These are phyloP conservation scores for Salvia sclarea DNA, from an alignment of 305 asterid genomes.

Conservation along the genomic window DNA sequence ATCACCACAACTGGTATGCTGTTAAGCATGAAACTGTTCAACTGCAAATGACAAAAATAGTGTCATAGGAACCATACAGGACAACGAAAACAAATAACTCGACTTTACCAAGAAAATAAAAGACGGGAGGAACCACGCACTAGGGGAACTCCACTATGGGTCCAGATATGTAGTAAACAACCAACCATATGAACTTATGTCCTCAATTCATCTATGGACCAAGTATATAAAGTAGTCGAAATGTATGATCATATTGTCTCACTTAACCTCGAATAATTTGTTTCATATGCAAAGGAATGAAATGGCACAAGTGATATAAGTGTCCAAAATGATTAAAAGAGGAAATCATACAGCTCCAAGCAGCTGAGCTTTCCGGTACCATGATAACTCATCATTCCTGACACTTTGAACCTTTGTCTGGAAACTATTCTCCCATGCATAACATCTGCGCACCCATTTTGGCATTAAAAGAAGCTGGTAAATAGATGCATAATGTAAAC, in stretches of 20 bases:
- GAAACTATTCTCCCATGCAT: slow-evolving; percentile 95
- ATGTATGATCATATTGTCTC: slow-evolving; percentile 7
- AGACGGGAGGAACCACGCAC: too few relatives aligned
- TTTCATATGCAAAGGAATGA: not conserved
- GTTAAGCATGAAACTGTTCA: slow-evolving; percentile 78
- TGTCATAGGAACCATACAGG: not conserved
- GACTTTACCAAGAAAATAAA: too few relatives aligned
- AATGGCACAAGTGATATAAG: slow-evolving; percentile 4
- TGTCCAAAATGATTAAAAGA: slow-evolving; percentile 28
- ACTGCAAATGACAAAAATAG: slow-evolving; percentile 52
- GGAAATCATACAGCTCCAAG: slow-evolving; percentile 78
- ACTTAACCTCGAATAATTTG: slow-evolving; percentile 3
- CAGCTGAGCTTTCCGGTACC: slow-evolving; percentile 80
- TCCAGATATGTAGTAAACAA: not conserved
- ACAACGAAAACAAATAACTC: too few relatives aligned
- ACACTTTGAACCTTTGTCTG: slow-evolving; percentile 76
- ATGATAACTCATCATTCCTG: slow-evolving; percentile 83
- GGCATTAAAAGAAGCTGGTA: slow-evolving; percentile 21
- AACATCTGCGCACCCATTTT: slow-evolving; percentile 70
- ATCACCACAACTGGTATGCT: slow-evolving; percentile 95
- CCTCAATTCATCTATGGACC: not conserved
- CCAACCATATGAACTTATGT: slow-evolving; percentile 14
- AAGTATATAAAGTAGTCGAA: slow-evolving; percentile 3
- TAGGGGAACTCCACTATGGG: not conserved
- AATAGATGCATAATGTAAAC: slow-evolving; percentile 26